phyloP scores from a whole-genome alignment of 2,329 filamentous ascomycete genomes.

The Sarocladium brachiariae region DNA sequence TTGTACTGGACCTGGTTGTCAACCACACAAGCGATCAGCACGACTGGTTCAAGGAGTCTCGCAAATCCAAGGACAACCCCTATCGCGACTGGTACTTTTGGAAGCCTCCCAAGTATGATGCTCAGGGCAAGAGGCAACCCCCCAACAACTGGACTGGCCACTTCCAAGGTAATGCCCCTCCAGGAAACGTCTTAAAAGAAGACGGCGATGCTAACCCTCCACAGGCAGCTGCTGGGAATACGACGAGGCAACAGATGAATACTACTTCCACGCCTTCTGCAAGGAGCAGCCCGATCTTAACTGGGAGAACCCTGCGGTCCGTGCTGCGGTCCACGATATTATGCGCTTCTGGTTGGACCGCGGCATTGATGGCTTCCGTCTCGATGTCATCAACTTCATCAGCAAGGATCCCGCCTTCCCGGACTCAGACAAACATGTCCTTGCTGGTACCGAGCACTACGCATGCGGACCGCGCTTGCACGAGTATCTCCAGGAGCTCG shows the following conservation, averaged over 20 bases:
- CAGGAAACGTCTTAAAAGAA: neutral
- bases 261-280: constrained; percentile 63
- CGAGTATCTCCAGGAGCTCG: constrained; percentile 39
- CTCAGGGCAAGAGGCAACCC: constrained; percentile 49
- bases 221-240: constrained; percentile 41
- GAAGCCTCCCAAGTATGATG: constrained; percentile 50
- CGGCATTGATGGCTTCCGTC: constrained; percentile 59
- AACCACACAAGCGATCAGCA: constrained; percentile 61
- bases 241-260: constrained; percentile 41
- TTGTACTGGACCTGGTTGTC: constrained; percentile 66
- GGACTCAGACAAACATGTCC: constrained; percentile 32
- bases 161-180: constrained; percentile 26
- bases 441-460: constrained; percentile 35
- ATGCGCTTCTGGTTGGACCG: constrained; percentile 70
- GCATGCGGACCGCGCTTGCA: constrained; percentile 45
- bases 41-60: constrained; percentile 50
- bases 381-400: constrained; percentile 63
- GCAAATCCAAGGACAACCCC: constrained; percentile 43
- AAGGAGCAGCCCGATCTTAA: constrained; percentile 70
- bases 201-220: neutral
- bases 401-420: constrained; percentile 54
- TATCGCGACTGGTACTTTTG: constrained; percentile 61
- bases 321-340: constrained; percentile 58
- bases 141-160: constrained; percentile 51
- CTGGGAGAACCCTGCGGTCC: constrained; percentile 63